Conservation (phyloP, 1,139 yeast species). For the Scheffersomyces titani region DNA sequence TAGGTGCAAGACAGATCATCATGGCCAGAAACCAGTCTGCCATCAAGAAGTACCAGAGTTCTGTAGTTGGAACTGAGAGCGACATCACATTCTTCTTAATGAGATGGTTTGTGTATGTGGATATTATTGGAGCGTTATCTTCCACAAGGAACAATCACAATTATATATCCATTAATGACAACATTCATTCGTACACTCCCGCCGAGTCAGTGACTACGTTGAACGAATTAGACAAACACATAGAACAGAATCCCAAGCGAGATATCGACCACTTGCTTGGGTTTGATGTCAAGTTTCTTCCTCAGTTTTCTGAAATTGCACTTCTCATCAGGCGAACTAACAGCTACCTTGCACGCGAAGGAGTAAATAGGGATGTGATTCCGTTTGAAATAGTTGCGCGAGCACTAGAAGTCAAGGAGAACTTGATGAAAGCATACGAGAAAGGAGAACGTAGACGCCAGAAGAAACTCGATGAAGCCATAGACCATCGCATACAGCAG, state of each 20-base stretch:
- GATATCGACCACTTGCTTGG: conserved; percentile 63
- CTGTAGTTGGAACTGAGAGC: conserved; percentile 22
- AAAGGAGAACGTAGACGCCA: conserved; percentile 37
- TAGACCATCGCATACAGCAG: conserved; percentile 17
- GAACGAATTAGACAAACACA: conserved; percentile 7
- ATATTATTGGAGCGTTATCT: conserved; percentile 63
- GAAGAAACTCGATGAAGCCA: conserved; percentile 30
- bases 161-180: conserved; percentile 18
- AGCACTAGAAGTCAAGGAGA: conserved; percentile 50
- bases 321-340: conserved; percentile 40
- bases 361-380: conserved; percentile 13
- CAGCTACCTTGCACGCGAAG: conserved; percentile 13
- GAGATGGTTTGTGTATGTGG: conserved; percentile 74
- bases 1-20: conserved; percentile 71
- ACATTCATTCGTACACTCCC: conserved; percentile 8
- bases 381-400: conserved; percentile 39
- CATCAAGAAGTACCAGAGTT: conserved; percentile 1
- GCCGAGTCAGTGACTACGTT: conserved; percentile 2
- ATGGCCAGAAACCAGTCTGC: conserved; percentile 39
- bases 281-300: conserved; percentile 55
- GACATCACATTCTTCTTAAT: conserved; percentile 60
- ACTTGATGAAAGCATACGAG: conserved; percentile 30
- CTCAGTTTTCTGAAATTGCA: conserved; percentile 49
- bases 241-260: conserved; percentile 27
- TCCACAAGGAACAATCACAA: conserved; percentile 34